Conservation (phyloP, 2,329 filamentous ascomycete genomes). For the Cryphonectria japonica region DNA sequence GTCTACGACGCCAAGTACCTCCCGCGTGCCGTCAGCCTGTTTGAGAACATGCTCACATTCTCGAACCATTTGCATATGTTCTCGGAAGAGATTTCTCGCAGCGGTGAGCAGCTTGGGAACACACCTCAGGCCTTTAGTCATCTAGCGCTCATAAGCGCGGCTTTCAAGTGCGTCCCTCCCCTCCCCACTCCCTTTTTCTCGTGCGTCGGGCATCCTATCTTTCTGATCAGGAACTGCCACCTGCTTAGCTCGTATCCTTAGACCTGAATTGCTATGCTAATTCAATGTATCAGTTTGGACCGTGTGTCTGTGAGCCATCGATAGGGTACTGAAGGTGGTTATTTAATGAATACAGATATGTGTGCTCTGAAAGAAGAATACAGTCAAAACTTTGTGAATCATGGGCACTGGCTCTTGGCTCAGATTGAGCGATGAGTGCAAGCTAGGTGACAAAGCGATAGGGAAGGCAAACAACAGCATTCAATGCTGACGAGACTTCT, state of each 20-base stretch:
- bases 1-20: constrained; percentile 69
- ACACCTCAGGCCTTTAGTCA: constrained; percentile 81
- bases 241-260: background rate
- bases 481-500: background rate
- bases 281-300: background rate
- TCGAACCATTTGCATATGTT: constrained; percentile 76
- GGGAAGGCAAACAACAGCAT: background rate
- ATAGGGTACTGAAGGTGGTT: background rate
- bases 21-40: constrained; percentile 63
- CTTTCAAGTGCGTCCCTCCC: constrained; percentile 59
- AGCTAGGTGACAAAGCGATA: background rate
- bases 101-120: constrained; percentile 78
- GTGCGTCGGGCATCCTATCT: background rate
- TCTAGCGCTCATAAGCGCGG: constrained; percentile 74
- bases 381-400: background rate
- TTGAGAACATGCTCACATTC: constrained; percentile 78
- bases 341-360: background rate
- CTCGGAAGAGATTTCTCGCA: constrained; percentile 75
- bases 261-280: background rate
- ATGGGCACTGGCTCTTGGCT: background rate
- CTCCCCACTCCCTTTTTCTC: background rate
- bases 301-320: background rate
- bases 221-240: background rate
- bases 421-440: background rate
- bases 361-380: background rate